phyloP scores from a whole-genome alignment of 805 yeast species.

The Saccharomycopsis sp. region DNA sequence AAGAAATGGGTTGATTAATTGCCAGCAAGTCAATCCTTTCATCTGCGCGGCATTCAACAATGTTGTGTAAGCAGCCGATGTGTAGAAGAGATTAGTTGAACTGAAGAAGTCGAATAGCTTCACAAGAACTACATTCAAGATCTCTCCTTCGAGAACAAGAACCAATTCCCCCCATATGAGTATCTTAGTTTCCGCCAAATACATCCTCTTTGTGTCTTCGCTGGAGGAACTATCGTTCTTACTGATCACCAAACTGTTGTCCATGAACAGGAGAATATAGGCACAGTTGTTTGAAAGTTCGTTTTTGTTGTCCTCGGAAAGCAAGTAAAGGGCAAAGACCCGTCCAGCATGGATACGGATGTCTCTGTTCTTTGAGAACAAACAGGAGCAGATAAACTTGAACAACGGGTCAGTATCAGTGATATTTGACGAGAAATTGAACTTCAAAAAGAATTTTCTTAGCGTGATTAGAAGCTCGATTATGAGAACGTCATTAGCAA shows the following conservation, averaged over 20 bases:
- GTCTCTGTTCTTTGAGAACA: constrained; percentile 44
- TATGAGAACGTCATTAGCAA: constrained; percentile 27
- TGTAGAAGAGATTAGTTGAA: constrained; percentile 56
- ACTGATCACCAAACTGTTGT: constrained; percentile 13
- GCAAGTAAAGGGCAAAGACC: constrained; percentile 45
- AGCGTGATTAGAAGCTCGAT: constrained; percentile 42
- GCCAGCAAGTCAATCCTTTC: constrained; percentile 64
- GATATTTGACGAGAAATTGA: constrained; percentile 38
- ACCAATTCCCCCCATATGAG: constrained; percentile 60
- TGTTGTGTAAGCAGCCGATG: constrained; percentile 62
- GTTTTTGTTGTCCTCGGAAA: constrained; percentile 34
- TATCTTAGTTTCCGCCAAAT: constrained; percentile 16
- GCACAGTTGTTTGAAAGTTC: constrained; percentile 25
- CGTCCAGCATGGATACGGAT: constrained; percentile 48
- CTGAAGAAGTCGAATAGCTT: constrained; percentile 62
- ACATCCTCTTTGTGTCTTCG: constrained; percentile 1
- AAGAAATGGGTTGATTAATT: constrained; percentile 70
- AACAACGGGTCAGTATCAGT: constrained; percentile 28
- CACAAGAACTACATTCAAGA: constrained; percentile 57
- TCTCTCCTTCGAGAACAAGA: constrained; percentile 55
- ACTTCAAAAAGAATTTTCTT: constrained; percentile 46
- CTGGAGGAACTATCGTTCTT: constrained; percentile 9
- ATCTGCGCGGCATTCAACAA: constrained; percentile 52
- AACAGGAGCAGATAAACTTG: constrained; percentile 35
- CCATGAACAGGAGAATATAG: constrained; percentile 14